A percentile compares a stretch with the other conserved stretches of the same genome.
phyloP scores from a whole-genome alignment of 805 yeast genomes.

The Starmerella davenportii region DNA sequence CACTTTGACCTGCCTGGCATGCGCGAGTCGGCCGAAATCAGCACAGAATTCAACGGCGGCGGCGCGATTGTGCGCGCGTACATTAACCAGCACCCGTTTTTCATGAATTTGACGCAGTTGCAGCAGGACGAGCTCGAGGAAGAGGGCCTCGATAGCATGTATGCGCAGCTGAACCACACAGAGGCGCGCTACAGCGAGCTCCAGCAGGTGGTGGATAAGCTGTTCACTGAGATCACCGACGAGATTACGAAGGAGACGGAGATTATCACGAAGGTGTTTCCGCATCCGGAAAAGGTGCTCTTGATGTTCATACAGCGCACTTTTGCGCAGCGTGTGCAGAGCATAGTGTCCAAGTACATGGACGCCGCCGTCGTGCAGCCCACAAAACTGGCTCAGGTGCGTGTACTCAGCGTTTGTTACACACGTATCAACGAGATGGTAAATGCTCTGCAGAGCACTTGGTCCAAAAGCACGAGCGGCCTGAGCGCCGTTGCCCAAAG shows the following conservation, averaged over 20 bases:
- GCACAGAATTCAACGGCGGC: slow-evolving; percentile 73
- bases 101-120: slow-evolving; percentile 30
- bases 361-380: slow-evolving; percentile 46
- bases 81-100: slow-evolving; percentile 60
- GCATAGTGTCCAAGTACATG: slow-evolving; percentile 33
- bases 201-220: slow-evolving; percentile 34
- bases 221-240: slow-evolving; percentile 39
- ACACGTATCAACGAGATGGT: slow-evolving; percentile 41
- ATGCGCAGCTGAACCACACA: slow-evolving; percentile 49
- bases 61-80: slow-evolving; percentile 63
- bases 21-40: slow-evolving; percentile 53
- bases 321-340: slow-evolving; percentile 47
- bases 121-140: slow-evolving; percentile 11
- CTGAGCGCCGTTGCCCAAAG: slow-evolving; percentile 24
- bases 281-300: slow-evolving; percentile 47
- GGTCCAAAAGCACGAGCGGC: slow-evolving; percentile 23
- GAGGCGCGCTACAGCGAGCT: slow-evolving; percentile 30
- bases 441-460: slow-evolving; percentile 40
- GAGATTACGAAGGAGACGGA: slow-evolving; percentile 57
- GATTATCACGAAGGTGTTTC: slow-evolving; percentile 54
- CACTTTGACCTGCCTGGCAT: slow-evolving; percentile 50
- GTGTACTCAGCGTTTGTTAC: slow-evolving; percentile 55
- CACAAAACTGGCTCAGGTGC: slow-evolving; percentile 37
- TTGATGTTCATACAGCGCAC: slow-evolving; percentile 55
- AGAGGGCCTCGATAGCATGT: slow-evolving; percentile 24